Base-by-base conservation (phyloP, 2,329 filamentous ascomycete genomes). In the Colletotrichum lentis region DNA sequence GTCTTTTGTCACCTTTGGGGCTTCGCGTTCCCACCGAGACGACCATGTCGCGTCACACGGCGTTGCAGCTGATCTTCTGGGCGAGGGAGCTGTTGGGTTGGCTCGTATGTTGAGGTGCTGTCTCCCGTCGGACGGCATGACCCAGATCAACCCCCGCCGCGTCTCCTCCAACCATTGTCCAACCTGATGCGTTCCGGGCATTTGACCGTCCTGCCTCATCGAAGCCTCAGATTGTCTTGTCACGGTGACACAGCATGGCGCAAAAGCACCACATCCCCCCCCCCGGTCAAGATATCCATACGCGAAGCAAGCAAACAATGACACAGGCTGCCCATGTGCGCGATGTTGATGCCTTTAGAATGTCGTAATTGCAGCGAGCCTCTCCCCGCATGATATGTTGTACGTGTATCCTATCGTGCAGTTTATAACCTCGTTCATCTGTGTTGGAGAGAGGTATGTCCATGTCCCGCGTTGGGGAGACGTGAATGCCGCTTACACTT, bases 171-270 rank as follows among this genome's bases (percentile, higher is more conserved):
- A 50, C 43, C 50, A 62, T 66, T 52, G 31, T 20, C 22, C 58
- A 43, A 20, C 22, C n/a, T 65, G 50, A 56, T 61, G 44, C 65
- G 44, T 16, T 37, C 20, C 50, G 35, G 2, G 20, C 53, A 37
- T 53, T 49, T 59, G 62, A n/a, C 41, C 27, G 50, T 24, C 49
- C 62, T 61, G 62, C 62, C 62, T 69, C 62, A 66, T 66, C 62
- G 66, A 61, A 56, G 50, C 66, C 44, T 69, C 56, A 66, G 27
- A 39, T 54, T 55, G 62, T 69, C 62, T 69, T 44, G 62, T 47
- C 66, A 31, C 44, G 20, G 66, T 66, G 27, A 37, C 62, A 66
- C 66, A 39, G 16, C 66, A 44, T 69, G 43, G 43, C 12, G 46
- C 37, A 64, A 54, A 27, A 27, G 18, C 22, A 58, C 37, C 35